Percentiles rank a stretch among this genome's conserved stretches.
phyloP scores from a whole-genome alignment of 345 rosid genomes.

The Geranium brycei region DNA sequence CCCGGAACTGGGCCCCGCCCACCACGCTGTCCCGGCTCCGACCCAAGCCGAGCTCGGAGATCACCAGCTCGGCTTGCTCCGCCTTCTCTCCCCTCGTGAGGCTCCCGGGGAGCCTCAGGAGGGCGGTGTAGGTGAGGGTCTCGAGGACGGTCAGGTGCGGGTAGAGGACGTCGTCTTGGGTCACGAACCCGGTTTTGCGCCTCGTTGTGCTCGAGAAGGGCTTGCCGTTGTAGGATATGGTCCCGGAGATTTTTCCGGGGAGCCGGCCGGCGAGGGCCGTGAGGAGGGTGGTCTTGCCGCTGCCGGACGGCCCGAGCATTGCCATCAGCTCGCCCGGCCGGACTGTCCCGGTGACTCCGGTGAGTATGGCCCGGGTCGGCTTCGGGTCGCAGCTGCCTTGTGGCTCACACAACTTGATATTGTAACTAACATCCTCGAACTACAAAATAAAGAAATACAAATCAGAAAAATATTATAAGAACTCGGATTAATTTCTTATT shows the following conservation, averaged over 20 bases:
- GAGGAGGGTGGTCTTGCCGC: conserved; percentile 84
- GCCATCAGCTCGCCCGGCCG: conserved; percentile 80
- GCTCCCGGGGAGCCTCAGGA: conserved; percentile 59
- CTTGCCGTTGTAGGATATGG: conserved; percentile 45
- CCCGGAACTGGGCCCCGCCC: conserved; percentile 69
- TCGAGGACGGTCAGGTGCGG: conserved; percentile 81
- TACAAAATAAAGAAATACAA: conserved; percentile 6
- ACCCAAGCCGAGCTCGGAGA: conserved; percentile 57
- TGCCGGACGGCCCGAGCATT: conserved; percentile 93
- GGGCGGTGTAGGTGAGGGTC: conserved; percentile 61
- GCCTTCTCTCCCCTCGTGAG: conserved; percentile 41
- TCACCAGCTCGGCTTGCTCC: conserved; percentile 55
- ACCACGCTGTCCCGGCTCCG: conserved; percentile 49
- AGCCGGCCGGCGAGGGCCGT: conserved; percentile 72
- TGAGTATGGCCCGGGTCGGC: conserved; percentile 41
- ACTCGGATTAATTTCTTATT: too few species aligned
- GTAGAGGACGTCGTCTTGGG: conserved; percentile 76
- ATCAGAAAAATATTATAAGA: background rate
- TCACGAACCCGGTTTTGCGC: conserved; percentile 68
- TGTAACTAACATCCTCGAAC: conserved; percentile 68
- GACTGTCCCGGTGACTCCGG: conserved; percentile 59
- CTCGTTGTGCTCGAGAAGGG: conserved; percentile 60
- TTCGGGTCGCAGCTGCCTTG: conserved; percentile 34
- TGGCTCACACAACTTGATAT: conserved; percentile 21
- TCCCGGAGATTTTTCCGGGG: conserved; percentile 54